A percentile compares a stretch with the other conserved stretches of the same genome.
Evolutionary conservation across 495 filamentous ascomycete genomes (phyloP).

Genomic region (Penicillium macrosclerotiorum): DNA sequence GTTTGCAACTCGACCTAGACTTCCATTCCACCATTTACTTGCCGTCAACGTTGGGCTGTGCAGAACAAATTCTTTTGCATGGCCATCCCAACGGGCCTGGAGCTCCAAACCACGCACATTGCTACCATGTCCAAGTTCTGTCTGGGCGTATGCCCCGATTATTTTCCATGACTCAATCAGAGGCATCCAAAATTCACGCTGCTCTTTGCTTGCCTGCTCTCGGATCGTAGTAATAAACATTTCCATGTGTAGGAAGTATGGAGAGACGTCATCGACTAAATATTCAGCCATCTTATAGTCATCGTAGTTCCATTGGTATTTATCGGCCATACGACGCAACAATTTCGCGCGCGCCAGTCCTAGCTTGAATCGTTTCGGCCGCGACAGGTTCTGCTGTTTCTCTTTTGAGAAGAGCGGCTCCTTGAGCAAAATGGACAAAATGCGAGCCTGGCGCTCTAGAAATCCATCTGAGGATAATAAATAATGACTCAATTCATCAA

Average conservation of each 20-base stretch:
- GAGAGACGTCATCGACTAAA: conserved; percentile 43
- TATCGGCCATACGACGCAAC: conserved; percentile 36
- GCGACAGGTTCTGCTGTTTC: conserved; percentile 43
- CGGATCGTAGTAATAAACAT: conserved; percentile 40
- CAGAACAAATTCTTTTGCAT: conserved; percentile 41
- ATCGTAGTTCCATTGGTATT: conserved; percentile 38
- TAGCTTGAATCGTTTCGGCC: conserved; percentile 45
- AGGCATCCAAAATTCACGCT: conserved; percentile 44
- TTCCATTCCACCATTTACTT: conserved; percentile 53
- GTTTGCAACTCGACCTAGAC: conserved; percentile 42
- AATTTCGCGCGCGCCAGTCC: conserved; percentile 48
- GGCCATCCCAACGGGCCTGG: conserved; percentile 40
- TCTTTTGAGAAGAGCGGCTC: conserved; percentile 43
- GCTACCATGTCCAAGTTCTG: conserved; percentile 49
- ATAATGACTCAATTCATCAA: conserved; percentile 38
- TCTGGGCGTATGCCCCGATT: conserved; percentile 47
- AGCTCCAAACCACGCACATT: conserved; percentile 49
- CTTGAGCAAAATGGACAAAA: conserved; percentile 33
- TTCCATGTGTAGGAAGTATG: conserved; percentile 38
- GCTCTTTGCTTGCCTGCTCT: conserved; percentile 45
- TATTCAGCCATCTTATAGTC: conserved; percentile 48
- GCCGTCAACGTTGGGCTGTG: conserved; percentile 48
- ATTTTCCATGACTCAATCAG: conserved; percentile 42
- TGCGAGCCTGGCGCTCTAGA: conserved; percentile 38
- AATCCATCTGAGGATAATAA: conserved; percentile 40